A percentile compares a stretch with the other conserved stretches of the same genome.
Conservation (phyloP, 2,329 filamentous ascomycete species). For the Botrytis sinoallii region DNA sequence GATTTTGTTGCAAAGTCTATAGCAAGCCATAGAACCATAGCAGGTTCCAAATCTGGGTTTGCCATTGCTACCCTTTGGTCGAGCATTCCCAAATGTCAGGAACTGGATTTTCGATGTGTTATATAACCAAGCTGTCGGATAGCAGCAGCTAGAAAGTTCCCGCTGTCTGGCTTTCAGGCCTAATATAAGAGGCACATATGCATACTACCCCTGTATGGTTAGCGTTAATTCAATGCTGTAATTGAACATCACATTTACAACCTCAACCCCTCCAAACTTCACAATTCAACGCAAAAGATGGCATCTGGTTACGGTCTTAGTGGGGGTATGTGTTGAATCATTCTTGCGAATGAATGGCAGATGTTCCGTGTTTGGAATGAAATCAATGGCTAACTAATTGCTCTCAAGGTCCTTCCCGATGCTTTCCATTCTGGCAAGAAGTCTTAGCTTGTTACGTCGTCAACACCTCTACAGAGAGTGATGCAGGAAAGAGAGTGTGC, state of each 20-base stretch:
- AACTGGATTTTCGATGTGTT: neutral
- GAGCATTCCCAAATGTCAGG: slow-evolving; percentile 1
- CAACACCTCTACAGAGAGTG: slow-evolving; percentile 77
- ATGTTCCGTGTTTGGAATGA: neutral
- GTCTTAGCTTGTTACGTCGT: slow-evolving; percentile 97
- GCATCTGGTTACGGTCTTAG: slow-evolving; percentile 79
- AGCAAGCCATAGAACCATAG: slow-evolving; percentile 70
- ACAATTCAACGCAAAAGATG: slow-evolving; percentile 49
- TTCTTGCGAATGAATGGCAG: neutral
- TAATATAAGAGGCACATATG: neutral
- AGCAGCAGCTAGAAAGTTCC: slow-evolving; percentile 19
- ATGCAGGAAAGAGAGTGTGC: slow-evolving; percentile 84
- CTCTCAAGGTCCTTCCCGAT: slow-evolving; percentile 54
- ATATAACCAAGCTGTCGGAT: neutral
- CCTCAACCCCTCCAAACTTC: slow-evolving; percentile 20
- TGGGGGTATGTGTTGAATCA: slow-evolving; percentile 61
- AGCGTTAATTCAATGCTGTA: slow-evolving; percentile 4
- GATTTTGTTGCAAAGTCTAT: slow-evolving; percentile 65
- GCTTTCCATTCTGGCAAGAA: slow-evolving; percentile 99
- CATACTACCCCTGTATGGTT: slow-evolving; percentile 1
- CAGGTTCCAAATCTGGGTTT: slow-evolving; percentile 51
- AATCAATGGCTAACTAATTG: slow-evolving; percentile 30
- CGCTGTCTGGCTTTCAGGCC: neutral
- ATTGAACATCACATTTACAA: slow-evolving; percentile 31
- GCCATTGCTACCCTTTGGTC: slow-evolving; percentile 32